Evolutionary conservation across 306 rosid genomes (phyloP).

Genomic region (Quillaja saponaria): DNA sequence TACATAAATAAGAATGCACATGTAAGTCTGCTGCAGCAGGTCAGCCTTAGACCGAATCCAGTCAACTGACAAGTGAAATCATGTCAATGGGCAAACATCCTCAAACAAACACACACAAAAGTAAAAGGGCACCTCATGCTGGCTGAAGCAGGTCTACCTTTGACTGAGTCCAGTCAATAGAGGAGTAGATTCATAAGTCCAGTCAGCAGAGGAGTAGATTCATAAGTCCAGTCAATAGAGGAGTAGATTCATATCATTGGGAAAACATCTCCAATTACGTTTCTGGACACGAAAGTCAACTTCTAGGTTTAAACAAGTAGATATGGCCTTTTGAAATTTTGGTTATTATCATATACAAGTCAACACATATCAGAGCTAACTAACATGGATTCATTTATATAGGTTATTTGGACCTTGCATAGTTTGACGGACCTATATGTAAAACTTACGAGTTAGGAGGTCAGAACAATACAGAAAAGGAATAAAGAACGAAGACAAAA

Average conservation of each 20-base stretch:
- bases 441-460: slow-evolving; percentile 8
- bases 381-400: slow-evolving; percentile 3
- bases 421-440: slow-evolving; percentile 13
- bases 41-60: too few species aligned
- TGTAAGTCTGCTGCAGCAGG: too few species aligned
- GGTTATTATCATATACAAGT: slow-evolving; percentile 10
- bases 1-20: too few species aligned
- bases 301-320: slow-evolving; percentile 7
- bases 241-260: slow-evolving; percentile 7
- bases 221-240: slow-evolving; percentile 37
- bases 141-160: slow-evolving; percentile 29
- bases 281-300: slow-evolving; percentile 17
- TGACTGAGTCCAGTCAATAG: slow-evolving; percentile 23
- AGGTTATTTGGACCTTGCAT: slow-evolving; percentile 2
- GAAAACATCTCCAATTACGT: background rate
- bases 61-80: too few species aligned
- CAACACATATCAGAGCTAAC: slow-evolving; percentile 16
- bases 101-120: too few species aligned
- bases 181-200: too few species aligned
- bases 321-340: background rate
- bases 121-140: slow-evolving; percentile 10
- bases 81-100: too few species aligned
- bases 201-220: too few species aligned
- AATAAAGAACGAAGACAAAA: slow-evolving; percentile 9
- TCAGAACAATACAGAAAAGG: slow-evolving; percentile 26